These are phyloP conservation scores for Rusavskia elegans DNA, from an alignment of 495 filamentous ascomycete genomes.

Conservation along the genomic window DNA sequence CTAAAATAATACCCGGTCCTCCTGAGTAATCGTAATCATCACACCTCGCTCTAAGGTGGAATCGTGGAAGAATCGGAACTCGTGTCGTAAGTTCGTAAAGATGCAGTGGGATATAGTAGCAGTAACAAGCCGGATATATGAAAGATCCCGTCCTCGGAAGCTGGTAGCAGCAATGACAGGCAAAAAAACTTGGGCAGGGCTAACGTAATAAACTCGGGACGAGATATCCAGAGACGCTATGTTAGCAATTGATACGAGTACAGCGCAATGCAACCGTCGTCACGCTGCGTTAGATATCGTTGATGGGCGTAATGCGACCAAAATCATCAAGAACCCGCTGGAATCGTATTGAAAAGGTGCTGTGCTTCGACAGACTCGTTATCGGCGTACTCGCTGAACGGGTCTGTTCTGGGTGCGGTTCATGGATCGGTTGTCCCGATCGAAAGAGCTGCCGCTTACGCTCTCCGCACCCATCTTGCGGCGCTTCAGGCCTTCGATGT, in stretches of 20 bases:
- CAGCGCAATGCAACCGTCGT: neutral
- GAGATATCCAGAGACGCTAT: neutral
- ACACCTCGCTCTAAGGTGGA: neutral
- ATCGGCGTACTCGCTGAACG: slow-evolving; percentile 11
- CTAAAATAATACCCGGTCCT: neutral
- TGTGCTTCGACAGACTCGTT: neutral
- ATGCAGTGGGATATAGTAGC: slow-evolving; percentile 6
- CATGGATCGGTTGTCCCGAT: slow-evolving; percentile 12
- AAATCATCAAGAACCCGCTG: neutral
- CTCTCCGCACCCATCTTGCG: slow-evolving; percentile 61
- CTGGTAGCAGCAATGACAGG: too few relatives aligned
- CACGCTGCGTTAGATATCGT: slow-evolving; percentile 1
- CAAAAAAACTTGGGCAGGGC: neutral
- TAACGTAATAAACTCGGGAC: neutral
- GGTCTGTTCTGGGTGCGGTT: slow-evolving; percentile 9
- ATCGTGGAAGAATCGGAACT: slow-evolving; percentile 2
- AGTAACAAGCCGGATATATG: neutral
- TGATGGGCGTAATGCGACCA: neutral
- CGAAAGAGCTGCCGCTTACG: slow-evolving; percentile 23
- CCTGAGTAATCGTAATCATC: neutral
- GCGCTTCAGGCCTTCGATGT: slow-evolving; percentile 58
- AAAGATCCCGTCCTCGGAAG: neutral
- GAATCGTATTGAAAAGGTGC: neutral
- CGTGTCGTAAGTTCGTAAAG: slow-evolving; percentile 10
- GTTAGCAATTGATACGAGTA: slow-evolving; percentile 1